Percentiles rank a stretch among this genome's conserved stretches.
These are phyloP conservation scores for Prosopis cineraria DNA, from an alignment of 306 rosid species.

Conservation along the genomic window DNA sequence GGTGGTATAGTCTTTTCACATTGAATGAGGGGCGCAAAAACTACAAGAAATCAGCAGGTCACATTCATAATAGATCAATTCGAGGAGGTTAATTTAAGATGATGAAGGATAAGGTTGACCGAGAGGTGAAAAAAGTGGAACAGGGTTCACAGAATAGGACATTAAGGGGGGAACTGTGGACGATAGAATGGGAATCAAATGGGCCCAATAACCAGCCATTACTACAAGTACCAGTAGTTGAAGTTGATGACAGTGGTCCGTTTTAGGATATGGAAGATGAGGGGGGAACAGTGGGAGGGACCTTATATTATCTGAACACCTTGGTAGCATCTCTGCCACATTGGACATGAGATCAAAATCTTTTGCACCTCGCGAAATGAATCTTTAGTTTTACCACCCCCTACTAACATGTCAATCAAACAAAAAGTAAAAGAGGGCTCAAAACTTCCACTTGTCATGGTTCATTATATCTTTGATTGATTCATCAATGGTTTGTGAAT, in stretches of 20 bases:
- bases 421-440: neutral
- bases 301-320: neutral
- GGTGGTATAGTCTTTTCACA: neutral
- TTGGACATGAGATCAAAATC: neutral
- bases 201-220: neutral
- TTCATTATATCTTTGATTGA: too few relatives aligned
- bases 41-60: conserved; percentile 32
- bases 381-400: conserved; percentile 18
- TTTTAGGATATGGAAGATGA: neutral
- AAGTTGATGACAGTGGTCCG: conserved; percentile 3
- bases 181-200: conserved; percentile 23
- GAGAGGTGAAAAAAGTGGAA: too few relatives aligned
- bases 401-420: conserved; percentile 23
- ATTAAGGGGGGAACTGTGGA: too few relatives aligned
- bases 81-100: neutral
- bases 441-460: too few relatives aligned
- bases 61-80: conserved; percentile 22
- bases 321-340: neutral
- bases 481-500: too few relatives aligned
- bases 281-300: neutral
- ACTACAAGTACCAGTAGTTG: neutral
- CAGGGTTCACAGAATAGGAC: too few relatives aligned
- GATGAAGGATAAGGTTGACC: conserved; percentile 19
- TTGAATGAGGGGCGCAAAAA: conserved; percentile 18
- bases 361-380: conserved; percentile 7